Evolutionary conservation across 2,329 filamentous ascomycete genomes (phyloP), one percentile per base, ranked within the genome.

Genomic region (Paecilomyces niveus): DNA sequence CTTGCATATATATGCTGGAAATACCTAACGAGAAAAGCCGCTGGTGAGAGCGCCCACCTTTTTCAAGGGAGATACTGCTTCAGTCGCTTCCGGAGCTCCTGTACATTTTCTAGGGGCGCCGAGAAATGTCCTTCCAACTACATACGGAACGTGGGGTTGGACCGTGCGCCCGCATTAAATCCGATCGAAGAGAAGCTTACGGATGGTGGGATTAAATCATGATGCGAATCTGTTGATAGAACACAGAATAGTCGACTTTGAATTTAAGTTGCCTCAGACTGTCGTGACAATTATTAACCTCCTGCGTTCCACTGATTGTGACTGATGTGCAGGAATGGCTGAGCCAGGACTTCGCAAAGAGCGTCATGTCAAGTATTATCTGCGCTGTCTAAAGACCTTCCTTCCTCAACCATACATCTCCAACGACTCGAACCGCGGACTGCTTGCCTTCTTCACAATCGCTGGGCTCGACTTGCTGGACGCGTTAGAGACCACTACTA

Each of bases 341-440:
- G 67, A 67, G n/a, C 53, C 62, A 18, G 57, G 58, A 21, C 72
- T 76, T 61, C 69, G 69, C 69, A 84, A 81, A 59, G 79, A 83
- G 54, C 83, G 81, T 58, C 94, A 99, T 73, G 80, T 94, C 71
- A 90, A 89, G 70, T 99, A 97, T 82, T 99, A 92, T 88, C 85
- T 92, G 64, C 87, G 92, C 70, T 97, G 93, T 72, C 83, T 94
- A 63, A 89, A 88, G 71, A 88, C 87, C 24, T 83, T 88, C 61
- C 85, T 99, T 6, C 94, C 94, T 0, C 83, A 86, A 53, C 82
- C 85, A 62, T 99, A 97, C 78, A 95, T 90, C 15, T 82, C 86
- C 71, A 94, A 89, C 72, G 94, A 99, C 77, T 91, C 91, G 65
- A 93, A 88, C 68, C 92, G 94, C 67, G 89, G 97, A 79, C 89